phyloP scores from a whole-genome alignment of 192 early-diverging fungal genomes.

The Tieghemiomyces parasiticus region DNA sequence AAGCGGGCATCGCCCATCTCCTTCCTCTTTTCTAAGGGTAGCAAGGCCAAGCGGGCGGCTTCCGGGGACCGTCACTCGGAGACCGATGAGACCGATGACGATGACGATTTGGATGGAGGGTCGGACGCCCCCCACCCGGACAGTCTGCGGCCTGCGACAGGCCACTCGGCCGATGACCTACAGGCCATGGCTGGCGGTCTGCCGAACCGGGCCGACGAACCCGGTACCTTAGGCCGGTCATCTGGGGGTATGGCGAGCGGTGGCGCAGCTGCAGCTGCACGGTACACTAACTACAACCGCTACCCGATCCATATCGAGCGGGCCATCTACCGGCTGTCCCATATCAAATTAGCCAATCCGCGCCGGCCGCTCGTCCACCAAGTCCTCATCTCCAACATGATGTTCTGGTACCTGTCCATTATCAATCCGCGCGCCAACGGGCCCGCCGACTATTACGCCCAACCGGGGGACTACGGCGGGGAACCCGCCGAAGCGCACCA shows the following conservation, averaged over 20 bases:
- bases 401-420: conserved; percentile 69
- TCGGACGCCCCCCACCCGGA: too few species aligned
- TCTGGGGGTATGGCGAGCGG: too few species aligned
- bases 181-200: too few species aligned
- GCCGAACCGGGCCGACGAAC: too few species aligned
- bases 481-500: conserved; percentile 8
- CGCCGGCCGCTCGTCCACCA: conserved; percentile 56
- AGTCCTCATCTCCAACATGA: conserved; percentile 62
- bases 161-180: too few species aligned
- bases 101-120: too few species aligned
- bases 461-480: conserved; percentile 13
- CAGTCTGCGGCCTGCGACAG: too few species aligned
- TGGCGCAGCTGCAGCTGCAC: too few species aligned
- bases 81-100: too few species aligned
- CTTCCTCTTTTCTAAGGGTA: conserved; percentile 2
- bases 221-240: background rate
- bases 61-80: too few species aligned
- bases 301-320: conserved; percentile 63
- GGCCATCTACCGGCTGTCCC: conserved; percentile 55
- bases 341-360: conserved; percentile 61
- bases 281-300: conserved; percentile 17
- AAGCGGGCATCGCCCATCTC: conserved; percentile 9
- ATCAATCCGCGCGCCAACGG: conserved; percentile 36
- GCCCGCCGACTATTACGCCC: conserved; percentile 11
- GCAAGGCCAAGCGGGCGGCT: too few species aligned